phyloP scores from a whole-genome alignment of 768 basidiomycete genomes.

The Tricholomella constricta region DNA sequence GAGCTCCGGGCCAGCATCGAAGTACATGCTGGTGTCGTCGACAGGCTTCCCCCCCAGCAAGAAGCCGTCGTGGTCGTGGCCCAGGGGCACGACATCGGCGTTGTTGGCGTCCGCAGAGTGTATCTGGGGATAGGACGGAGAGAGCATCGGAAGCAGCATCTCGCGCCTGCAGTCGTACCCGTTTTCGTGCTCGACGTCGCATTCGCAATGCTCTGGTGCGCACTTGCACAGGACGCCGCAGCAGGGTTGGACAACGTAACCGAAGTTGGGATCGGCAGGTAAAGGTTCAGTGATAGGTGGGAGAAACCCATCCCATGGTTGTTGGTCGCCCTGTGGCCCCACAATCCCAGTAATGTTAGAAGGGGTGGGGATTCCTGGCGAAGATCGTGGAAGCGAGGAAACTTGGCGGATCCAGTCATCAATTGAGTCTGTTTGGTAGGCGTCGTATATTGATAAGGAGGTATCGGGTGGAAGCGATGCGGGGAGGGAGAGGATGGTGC shows the following conservation, averaged over 20 bases:
- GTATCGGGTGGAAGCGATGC: conserved; percentile 43
- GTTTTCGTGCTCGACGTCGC: conserved; percentile 15
- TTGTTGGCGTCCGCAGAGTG: neutral
- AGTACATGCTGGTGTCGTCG: neutral
- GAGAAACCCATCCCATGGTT: conserved; percentile 16
- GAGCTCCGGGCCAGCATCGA: neutral
- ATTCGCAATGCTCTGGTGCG: conserved; percentile 19
- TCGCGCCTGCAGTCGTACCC: conserved; percentile 25
- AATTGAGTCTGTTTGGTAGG: conserved; percentile 45
- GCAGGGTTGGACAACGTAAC: conserved; percentile 19
- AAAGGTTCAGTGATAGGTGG: conserved; percentile 11
- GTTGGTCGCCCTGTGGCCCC: neutral
- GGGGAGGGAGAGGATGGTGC: conserved; percentile 56
- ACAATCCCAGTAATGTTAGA: neutral
- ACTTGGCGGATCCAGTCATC: conserved; percentile 35
- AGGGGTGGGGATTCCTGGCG: neutral
- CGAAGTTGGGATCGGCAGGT: neutral
- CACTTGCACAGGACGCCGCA: conserved; percentile 26
- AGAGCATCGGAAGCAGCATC: conserved; percentile 13
- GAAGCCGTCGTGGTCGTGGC: neutral
- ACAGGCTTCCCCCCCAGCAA: too few species aligned
- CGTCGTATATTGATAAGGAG: conserved; percentile 42
- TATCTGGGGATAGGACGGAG: neutral
- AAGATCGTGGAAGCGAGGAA: conserved; percentile 6
- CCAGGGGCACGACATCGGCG: neutral